Evolutionary conservation across 768 basidiomycete species (phyloP), one percentile per base, ranked within the genome.

Genomic region (Psilocybe cyanescens): DNA sequence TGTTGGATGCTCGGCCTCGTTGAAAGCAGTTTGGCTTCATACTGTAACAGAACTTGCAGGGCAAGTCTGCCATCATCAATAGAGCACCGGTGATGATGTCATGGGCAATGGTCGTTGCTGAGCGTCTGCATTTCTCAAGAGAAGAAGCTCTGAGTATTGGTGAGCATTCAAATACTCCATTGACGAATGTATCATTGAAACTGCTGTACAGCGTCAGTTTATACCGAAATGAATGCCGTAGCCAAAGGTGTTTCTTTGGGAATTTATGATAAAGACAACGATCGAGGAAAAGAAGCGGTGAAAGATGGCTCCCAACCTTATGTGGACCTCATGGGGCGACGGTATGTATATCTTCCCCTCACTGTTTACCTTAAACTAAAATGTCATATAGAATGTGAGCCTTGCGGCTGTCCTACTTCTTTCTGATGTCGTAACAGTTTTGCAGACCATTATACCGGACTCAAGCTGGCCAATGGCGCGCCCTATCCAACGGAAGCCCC

Each of bases 21-120:
- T n/a, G 16, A 55, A 17, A 12, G 16, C 45, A 19, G 35, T 17
- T 35, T 35, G 17, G 16, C 45, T 33, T 24, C 9, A 58, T 37
- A 48, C 48, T 61, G 30, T 12, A 29, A 35, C 60, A 94, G 92
- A 72, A 79, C 7, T 79, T 97, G 46, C 78, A 73, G 62, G 74
- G 73, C 17, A 89, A 93, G 65, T 81, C 78, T 7, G 81, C 86
- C 17, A 81, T 94, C 17, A 83, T 93, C 48, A 99, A 99, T 73
- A 88, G 97, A 24, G 96, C 97, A 1, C 97, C 97, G 0, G 81
- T 98, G 48, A 92, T 98, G 92, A 95, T 89, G 58, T 94, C 91
- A 1, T 99, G 97, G 97, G 87, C 94, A 2, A 91, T 83, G 55
- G 75, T 94, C 35, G 92, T 98, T 29, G 91, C 93, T 3, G 92